Base-by-base conservation (phyloP, 805 yeast species). In the Ogataea wickerhamii region DNA sequence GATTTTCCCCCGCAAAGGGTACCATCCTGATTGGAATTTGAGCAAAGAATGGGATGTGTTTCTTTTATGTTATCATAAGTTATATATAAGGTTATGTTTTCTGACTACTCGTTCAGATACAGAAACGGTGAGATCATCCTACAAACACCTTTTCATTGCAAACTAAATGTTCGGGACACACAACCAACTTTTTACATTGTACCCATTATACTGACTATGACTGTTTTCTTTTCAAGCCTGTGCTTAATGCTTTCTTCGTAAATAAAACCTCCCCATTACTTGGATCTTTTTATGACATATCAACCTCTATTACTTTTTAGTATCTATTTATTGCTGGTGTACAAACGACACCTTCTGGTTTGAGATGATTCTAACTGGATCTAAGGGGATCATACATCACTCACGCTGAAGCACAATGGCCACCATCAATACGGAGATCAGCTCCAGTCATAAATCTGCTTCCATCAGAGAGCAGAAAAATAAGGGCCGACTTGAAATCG, bases 31-130 rank as follows among this genome's bases (percentile, higher is more conserved):
- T 58, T 62, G 44, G 66, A 67, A 49, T 69, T 69, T 16, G 71
- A 57, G 31, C 67, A 43, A 18, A 64, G 46, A 28, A 52, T 58
- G 8, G 74, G 73, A 43, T 60, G 44, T 14, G 70, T 38, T 38
- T 68, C 27, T 65, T 51, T 23, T 66, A 36, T 7, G 71, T 69
- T 34, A 69, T 51, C 48, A 67, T 70, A 55, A 69, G 68, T 2
- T 73, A 73, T 43, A 64, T 22, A 12, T 56, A 47, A 68, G 53
- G 55, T 68, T 68, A 29, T 68, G 59, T 48, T 69, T 73, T 44
- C 74, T 60, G 45, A 68, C 56, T 3, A 73, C 72, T 41, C 74
- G 50, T 40, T 66, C 70, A 11, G 69, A 57, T 32, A 68, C 56
- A 17, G 55, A 43, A n/a, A 68, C 52, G 41, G 67, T 66, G 30